Percentiles rank a stretch among this genome's conserved stretches.
Conservation (phyloP, 2,329 filamentous ascomycete genomes). For the Juglanconis sp. region DNA sequence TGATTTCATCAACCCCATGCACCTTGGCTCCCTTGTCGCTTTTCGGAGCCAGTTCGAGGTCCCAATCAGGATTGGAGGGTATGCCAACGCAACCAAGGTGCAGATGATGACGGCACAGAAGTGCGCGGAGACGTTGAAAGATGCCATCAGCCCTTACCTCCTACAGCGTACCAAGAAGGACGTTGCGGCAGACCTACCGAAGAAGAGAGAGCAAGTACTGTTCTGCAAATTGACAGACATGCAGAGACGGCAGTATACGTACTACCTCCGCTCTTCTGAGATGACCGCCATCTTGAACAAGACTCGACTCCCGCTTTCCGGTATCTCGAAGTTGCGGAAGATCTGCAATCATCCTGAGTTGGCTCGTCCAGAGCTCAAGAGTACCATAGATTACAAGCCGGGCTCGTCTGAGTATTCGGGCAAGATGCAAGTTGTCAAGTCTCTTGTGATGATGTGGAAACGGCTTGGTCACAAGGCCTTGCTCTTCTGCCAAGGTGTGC, state of each 20-base stretch:
- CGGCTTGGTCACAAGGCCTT: slow-evolving; percentile 87
- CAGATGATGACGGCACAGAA: slow-evolving; percentile 93
- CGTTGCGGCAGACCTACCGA: slow-evolving; percentile 87
- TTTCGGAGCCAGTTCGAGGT: slow-evolving; percentile 92
- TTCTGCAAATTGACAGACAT: slow-evolving; percentile 87
- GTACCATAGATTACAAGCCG: slow-evolving; percentile 68
- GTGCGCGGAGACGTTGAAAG: slow-evolving; percentile 90
- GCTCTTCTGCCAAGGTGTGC: slow-evolving; percentile 87
- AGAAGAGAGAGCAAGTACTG: slow-evolving; percentile 93
- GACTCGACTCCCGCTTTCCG: slow-evolving; percentile 77
- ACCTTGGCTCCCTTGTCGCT: slow-evolving; percentile 83
- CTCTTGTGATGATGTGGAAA: slow-evolving; percentile 84
- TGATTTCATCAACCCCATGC: slow-evolving; percentile 97
- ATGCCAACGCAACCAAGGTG: slow-evolving; percentile 90
- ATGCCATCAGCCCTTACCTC: slow-evolving; percentile 89
- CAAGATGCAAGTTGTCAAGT: slow-evolving; percentile 94
- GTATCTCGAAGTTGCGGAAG: slow-evolving; percentile 88
- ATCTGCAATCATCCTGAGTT: slow-evolving; percentile 98
- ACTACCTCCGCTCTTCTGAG: slow-evolving; percentile 77
- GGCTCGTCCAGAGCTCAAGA: slow-evolving; percentile 56
- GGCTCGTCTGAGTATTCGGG: slow-evolving; percentile 77
- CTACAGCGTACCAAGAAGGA: slow-evolving; percentile 90
- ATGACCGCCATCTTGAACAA: slow-evolving; percentile 78
- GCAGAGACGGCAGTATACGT: slow-evolving; percentile 77
- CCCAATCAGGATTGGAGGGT: slow-evolving; percentile 88